Conservation (phyloP, 2,329 filamentous ascomycete genomes). For the Talaromyces marneffei region DNA sequence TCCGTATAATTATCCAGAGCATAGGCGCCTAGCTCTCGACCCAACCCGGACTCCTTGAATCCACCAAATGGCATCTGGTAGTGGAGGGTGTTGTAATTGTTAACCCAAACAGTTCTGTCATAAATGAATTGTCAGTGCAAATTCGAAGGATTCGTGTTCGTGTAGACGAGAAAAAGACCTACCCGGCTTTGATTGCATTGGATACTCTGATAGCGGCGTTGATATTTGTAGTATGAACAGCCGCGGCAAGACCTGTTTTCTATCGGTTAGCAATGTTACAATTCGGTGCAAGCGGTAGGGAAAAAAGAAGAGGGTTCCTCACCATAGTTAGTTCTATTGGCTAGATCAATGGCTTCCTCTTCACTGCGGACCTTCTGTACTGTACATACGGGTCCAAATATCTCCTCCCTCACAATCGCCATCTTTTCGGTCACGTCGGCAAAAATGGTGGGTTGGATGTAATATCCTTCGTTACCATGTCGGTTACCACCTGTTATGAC, state of each 20-base stretch:
- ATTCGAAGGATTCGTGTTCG: not conserved
- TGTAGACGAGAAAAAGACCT: not conserved
- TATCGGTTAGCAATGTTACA: not conserved
- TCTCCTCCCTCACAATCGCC: constrained; percentile 72
- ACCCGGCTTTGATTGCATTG: constrained; percentile 60
- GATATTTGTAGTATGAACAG: constrained; percentile 69
- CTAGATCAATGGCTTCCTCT: constrained; percentile 62
- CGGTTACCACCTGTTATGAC: constrained; percentile 64
- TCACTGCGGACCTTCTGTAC: constrained; percentile 71
- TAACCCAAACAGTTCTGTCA: constrained; percentile 54
- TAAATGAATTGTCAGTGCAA: not conserved
- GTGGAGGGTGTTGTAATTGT: constrained; percentile 64
- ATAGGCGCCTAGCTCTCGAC: constrained; percentile 45
- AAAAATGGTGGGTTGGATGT: constrained; percentile 86
- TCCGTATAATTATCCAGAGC: constrained; percentile 47
- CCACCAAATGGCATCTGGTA: constrained; percentile 43
- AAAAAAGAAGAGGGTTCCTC: not conserved
- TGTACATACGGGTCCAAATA: constrained; percentile 74
- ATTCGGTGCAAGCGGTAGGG: too few relatives aligned
- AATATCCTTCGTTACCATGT: constrained; percentile 74
- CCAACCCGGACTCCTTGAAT: constrained; percentile 41
- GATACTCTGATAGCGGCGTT: constrained; percentile 74
- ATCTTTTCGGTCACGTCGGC: constrained; percentile 66
- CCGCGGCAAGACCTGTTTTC: constrained; percentile 56
- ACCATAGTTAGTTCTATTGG: constrained; percentile 69